phyloP scores from a whole-genome alignment of 176 grass and related monocot genomes.

The Elaeis guineensis region DNA sequence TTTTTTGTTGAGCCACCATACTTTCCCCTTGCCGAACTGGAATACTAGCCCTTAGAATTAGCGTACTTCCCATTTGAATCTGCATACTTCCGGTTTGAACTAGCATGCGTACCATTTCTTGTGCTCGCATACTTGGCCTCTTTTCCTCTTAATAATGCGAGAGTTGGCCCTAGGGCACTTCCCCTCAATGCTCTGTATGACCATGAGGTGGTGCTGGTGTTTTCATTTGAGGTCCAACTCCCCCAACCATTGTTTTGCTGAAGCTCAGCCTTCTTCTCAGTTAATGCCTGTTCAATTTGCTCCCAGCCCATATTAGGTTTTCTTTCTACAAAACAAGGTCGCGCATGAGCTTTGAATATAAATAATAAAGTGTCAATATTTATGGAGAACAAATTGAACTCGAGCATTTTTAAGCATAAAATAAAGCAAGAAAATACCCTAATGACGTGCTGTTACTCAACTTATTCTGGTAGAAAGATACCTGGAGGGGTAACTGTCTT shows the following conservation, averaged over 20 bases:
- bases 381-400: not conserved
- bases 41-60: too few relatives aligned
- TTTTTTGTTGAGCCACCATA: too few relatives aligned
- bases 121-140: conserved; percentile 2
- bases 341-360: not conserved
- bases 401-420: not conserved
- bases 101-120: too few relatives aligned
- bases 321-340: conserved; percentile 17
- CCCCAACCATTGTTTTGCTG: conserved; percentile 48
- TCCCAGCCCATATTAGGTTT: conserved; percentile 29
- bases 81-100: too few relatives aligned
- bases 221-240: conserved; percentile 35
- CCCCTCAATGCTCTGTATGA: conserved; percentile 64
- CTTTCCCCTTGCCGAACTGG: too few relatives aligned
- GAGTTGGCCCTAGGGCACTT: conserved; percentile 68
- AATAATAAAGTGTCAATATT: not conserved
- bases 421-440: not conserved
- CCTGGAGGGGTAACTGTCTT: conserved; percentile 13
- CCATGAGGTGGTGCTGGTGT: conserved; percentile 43
- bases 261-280: conserved; percentile 28
- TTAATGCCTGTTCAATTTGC: conserved; percentile 16
- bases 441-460: too few relatives aligned
- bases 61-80: too few relatives aligned
- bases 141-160: conserved; percentile 59
- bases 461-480: not conserved